Evolutionary conservation across 2,329 filamentous ascomycete species (phyloP).

Genomic region (Talaromyces funiculosus): DNA sequence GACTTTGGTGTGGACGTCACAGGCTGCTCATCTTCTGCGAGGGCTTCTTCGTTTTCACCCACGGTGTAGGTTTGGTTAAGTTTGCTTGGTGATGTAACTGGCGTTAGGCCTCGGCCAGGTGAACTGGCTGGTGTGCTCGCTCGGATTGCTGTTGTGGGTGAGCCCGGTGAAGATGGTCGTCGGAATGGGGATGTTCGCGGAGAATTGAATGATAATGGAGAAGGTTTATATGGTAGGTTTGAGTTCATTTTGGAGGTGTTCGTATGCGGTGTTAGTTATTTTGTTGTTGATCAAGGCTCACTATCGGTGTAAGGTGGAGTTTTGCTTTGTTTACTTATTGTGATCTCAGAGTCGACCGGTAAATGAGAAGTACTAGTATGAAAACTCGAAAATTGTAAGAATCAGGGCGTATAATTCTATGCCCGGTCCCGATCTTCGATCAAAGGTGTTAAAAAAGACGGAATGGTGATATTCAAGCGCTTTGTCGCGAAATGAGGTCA

Average conservation of each 20-base stretch:
- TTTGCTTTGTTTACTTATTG: background rate
- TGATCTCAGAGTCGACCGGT: background rate
- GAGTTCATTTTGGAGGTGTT: conserved; percentile 28
- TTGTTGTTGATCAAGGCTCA: background rate
- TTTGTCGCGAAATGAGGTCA: background rate
- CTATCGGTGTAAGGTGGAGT: background rate
- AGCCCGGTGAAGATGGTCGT: conserved; percentile 57
- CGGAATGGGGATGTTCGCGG: conserved; percentile 65
- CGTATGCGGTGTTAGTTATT: background rate
- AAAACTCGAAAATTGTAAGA: background rate
- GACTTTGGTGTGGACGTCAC: conserved; percentile 22
- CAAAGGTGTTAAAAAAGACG: background rate
- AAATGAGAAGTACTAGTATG: background rate
- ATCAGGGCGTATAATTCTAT: background rate
- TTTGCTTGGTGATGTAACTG: conserved; percentile 43
- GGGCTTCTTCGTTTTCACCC: conserved; percentile 36
- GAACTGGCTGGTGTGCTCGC: conserved; percentile 46
- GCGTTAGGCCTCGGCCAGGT: conserved; percentile 37
- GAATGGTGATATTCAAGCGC: background rate
- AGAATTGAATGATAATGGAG: conserved; percentile 65
- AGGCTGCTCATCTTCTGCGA: conserved; percentile 23
- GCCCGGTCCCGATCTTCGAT: background rate
- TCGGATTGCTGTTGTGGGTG: conserved; percentile 53
- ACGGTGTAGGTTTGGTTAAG: conserved; percentile 43
- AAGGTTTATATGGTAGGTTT: conserved; percentile 60